Conservation (phyloP, 257 asterid species). For the Parsonsia alboflavescens region DNA sequence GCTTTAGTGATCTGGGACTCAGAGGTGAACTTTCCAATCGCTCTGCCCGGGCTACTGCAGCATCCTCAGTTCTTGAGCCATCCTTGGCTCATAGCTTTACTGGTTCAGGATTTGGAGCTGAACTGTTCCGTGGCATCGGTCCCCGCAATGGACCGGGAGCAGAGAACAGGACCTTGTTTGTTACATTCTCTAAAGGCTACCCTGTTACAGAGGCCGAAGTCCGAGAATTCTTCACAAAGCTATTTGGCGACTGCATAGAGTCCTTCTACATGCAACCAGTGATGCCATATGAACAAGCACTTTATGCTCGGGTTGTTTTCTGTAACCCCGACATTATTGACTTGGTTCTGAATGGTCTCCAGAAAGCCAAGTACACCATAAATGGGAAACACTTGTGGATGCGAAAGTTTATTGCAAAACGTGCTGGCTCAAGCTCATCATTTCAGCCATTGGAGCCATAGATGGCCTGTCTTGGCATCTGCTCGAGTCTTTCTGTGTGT, state of each 20-base stretch:
- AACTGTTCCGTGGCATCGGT: neutral
- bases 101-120: neutral
- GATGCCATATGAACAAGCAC: slow-evolving; percentile 37
- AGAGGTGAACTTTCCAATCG: neutral
- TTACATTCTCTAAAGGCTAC: slow-evolving; percentile 66
- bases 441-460: neutral
- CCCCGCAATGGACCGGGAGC: slow-evolving; percentile 8
- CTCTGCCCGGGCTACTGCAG: no score
- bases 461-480: neutral
- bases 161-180: slow-evolving; percentile 47
- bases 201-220: slow-evolving; percentile 49
- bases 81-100: neutral
- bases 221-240: slow-evolving; percentile 30
- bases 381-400: slow-evolving; percentile 72
- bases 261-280: slow-evolving; percentile 48
- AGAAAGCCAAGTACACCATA: slow-evolving; percentile 48
- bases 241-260: slow-evolving; percentile 49
- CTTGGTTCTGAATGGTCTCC: slow-evolving; percentile 35
- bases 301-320: slow-evolving; percentile 51
- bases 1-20: neutral
- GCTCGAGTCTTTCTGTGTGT: neutral
- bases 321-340: slow-evolving; percentile 14
- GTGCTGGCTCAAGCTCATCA: neutral
- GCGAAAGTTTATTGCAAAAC: slow-evolving; percentile 39
- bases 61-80: neutral